Percentiles rank a stretch among this genome's conserved stretches.
phyloP scores from a whole-genome alignment of 2,329 filamentous ascomycete species.

The Stagonosporopsis rhizophila region DNA sequence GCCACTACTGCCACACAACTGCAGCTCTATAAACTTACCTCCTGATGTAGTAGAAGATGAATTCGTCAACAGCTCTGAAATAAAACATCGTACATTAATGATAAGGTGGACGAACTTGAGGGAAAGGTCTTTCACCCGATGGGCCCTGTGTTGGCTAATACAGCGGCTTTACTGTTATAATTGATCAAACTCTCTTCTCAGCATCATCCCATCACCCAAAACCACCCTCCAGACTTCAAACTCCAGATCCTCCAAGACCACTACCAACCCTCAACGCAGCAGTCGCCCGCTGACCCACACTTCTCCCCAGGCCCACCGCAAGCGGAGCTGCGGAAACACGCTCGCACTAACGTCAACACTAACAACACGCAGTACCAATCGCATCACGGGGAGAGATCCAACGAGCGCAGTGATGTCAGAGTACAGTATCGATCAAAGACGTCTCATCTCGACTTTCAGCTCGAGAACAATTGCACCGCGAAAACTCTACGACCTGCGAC shows the following conservation, averaged over 20 bases:
- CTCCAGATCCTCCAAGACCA: not conserved
- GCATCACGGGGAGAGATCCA: not conserved
- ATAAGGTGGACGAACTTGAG: too few relatives aligned
- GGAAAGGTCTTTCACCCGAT: too few relatives aligned
- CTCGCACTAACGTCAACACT: conserved; percentile 2
- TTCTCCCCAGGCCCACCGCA: not conserved
- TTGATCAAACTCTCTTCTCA: too few relatives aligned
- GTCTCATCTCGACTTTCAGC: not conserved
- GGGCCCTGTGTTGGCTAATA: too few relatives aligned
- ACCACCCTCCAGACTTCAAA: not conserved
- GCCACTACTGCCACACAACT: too few relatives aligned
- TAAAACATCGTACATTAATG: too few relatives aligned
- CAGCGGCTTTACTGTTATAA: too few relatives aligned
- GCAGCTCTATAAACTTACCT: not conserved
- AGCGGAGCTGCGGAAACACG: conserved; percentile 1
- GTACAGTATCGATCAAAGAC: not conserved
- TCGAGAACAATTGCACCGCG: too few relatives aligned
- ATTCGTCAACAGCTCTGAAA: not conserved
- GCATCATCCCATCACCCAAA: not conserved
- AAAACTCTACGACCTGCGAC: not conserved
- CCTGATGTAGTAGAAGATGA: not conserved
- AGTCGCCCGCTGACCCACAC: not conserved
- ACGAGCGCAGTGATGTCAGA: conserved; percentile 8
- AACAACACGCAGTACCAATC: conserved; percentile 8
- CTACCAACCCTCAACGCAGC: not conserved